phyloP scores from a whole-genome alignment of 192 early-diverging fungal species.

The Backusella westeae region DNA sequence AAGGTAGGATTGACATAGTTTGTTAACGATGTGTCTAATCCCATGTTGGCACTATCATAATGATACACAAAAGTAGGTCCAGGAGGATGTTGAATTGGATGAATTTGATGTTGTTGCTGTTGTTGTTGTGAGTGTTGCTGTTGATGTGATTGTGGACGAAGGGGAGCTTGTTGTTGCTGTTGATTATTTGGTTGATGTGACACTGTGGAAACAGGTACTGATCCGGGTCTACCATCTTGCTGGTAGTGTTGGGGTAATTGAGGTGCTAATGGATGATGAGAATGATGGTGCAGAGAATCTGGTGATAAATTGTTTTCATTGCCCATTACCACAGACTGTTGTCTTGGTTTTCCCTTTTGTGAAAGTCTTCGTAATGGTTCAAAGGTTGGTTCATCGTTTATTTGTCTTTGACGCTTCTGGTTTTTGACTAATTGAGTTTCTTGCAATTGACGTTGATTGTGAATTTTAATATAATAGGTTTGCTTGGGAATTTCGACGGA shows the following conservation, averaged over 20 bases:
- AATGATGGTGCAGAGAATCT: background rate
- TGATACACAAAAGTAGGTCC: slow-evolving; percentile 15
- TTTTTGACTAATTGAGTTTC: slow-evolving; percentile 12
- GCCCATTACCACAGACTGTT: background rate
- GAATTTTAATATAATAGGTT: slow-evolving; percentile 23
- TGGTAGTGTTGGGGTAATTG: background rate
- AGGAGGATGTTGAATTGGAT: background rate
- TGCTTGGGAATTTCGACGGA: slow-evolving; percentile 20
- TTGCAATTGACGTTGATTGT: slow-evolving; percentile 17
- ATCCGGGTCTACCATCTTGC: background rate
- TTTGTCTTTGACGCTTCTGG: background rate
- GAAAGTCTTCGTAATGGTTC: slow-evolving; percentile 1
- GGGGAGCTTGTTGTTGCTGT: background rate
- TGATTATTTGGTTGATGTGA: background rate
- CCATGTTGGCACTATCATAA: background rate
- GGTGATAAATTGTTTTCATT: background rate
- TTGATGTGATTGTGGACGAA: background rate
- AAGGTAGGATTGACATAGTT: slow-evolving; percentile 19
- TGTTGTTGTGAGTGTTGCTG: background rate
- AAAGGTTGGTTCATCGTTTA: slow-evolving; percentile 5
- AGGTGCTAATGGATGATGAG: background rate
- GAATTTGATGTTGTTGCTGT: background rate
- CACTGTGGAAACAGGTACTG: background rate
- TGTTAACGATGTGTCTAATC: background rate
- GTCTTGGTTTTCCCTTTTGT: background rate